Percentiles rank a stretch among this genome's conserved stretches.
Conservation (phyloP, 2,329 filamentous ascomycete species). For the Beauveria pseudobassiana region DNA sequence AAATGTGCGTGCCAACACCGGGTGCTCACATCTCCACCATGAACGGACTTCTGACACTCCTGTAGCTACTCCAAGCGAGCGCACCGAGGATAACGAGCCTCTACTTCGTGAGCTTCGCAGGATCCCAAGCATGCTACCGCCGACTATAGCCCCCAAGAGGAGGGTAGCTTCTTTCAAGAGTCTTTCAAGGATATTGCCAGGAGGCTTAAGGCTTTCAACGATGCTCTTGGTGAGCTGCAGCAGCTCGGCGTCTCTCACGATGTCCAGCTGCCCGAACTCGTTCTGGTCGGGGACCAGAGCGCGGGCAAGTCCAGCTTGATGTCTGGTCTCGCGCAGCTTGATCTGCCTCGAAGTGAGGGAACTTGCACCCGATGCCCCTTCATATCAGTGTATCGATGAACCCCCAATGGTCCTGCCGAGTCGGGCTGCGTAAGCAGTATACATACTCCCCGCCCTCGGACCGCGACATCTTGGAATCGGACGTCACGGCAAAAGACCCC, state of each 20-base stretch:
- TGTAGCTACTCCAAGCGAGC: slow-evolving; percentile 31
- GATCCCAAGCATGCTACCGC: slow-evolving; percentile 16
- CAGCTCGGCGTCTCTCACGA: slow-evolving; percentile 65
- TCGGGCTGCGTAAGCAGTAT: slow-evolving; percentile 62
- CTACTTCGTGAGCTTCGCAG: slow-evolving; percentile 31
- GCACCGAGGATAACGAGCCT: slow-evolving; percentile 26
- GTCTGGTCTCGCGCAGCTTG: slow-evolving; percentile 61
- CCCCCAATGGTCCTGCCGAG: slow-evolving; percentile 58
- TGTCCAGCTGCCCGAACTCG: slow-evolving; percentile 67
- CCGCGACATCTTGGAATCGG: slow-evolving; percentile 32
- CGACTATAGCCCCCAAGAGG: slow-evolving; percentile 19
- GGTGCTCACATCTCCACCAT: not conserved
- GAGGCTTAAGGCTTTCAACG: slow-evolving; percentile 57
- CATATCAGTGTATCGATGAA: slow-evolving; percentile 63
- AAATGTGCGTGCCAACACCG: not conserved
- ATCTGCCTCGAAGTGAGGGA: slow-evolving; percentile 60
- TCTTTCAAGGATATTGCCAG: slow-evolving; percentile 49
- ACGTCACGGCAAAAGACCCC: slow-evolving; percentile 42
- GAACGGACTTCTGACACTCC: not conserved
- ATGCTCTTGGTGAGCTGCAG: slow-evolving; percentile 60
- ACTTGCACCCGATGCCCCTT: slow-evolving; percentile 77
- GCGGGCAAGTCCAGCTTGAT: slow-evolving; percentile 70
- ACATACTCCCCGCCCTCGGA: slow-evolving; percentile 37
- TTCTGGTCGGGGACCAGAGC: slow-evolving; percentile 78
- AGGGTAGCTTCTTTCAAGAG: slow-evolving; percentile 34